Evolutionary conservation across 441 rosid species (phyloP).

Genomic region (Populus tomentosa): DNA sequence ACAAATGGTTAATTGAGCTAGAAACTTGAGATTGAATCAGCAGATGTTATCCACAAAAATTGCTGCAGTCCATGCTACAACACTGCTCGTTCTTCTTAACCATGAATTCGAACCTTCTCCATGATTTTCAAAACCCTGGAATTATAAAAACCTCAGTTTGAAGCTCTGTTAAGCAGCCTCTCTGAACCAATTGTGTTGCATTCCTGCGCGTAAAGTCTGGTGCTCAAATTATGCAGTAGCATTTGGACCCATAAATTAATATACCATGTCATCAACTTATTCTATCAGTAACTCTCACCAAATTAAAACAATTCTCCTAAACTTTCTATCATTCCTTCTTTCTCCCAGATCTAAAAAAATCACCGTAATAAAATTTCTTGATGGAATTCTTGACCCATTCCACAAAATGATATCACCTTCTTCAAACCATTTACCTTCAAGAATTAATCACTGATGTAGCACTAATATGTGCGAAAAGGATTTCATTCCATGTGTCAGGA

Average conservation of each 20-base stretch:
- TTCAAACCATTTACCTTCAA: neutral
- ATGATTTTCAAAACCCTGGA: neutral
- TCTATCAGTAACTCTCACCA: too few species aligned
- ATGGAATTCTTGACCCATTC: neutral
- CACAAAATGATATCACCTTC: conserved; percentile 1
- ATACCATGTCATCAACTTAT: too few species aligned
- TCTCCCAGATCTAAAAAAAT: neutral
- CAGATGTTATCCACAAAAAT: neutral
- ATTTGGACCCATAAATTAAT: too few species aligned
- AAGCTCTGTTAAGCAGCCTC: neutral
- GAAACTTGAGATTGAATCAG: neutral
- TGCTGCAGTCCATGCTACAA: neutral
- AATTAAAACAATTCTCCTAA: too few species aligned
- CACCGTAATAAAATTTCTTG: neutral
- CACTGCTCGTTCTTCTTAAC: neutral
- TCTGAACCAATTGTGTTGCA: neutral
- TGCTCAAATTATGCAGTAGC: too few species aligned
- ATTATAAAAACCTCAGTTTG: neutral
- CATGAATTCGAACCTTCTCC: neutral
- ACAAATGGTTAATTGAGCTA: neutral
- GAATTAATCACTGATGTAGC: conserved; percentile 7
- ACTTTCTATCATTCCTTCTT: too few species aligned
- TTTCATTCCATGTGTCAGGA: conserved; percentile 93
- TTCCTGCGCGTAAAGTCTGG: neutral
- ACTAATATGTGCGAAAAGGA: conserved; percentile 64